Conservation (phyloP, 345 rosid species). For the Brassica cretica region DNA sequence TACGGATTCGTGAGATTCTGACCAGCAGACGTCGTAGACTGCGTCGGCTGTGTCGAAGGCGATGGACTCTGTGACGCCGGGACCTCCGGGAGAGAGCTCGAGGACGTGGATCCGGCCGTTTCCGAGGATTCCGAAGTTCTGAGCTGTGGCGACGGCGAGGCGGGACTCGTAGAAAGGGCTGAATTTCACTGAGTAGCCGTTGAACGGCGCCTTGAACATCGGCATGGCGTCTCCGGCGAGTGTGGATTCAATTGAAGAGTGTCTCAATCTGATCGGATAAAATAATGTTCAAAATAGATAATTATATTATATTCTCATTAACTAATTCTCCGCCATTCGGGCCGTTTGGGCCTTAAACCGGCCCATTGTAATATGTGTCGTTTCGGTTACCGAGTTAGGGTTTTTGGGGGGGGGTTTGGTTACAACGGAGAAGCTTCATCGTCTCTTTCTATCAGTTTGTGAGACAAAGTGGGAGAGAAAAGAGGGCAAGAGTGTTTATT, state of each 20-base stretch:
- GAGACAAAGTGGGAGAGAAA: conserved; percentile 23
- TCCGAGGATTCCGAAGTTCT: conserved; percentile 38
- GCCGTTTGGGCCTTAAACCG: not conserved
- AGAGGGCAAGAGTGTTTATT: conserved; percentile 1
- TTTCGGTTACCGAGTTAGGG: conserved; percentile 19
- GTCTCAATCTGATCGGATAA: conserved; percentile 31
- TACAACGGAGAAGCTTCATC: conserved; percentile 14
- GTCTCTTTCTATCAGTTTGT: conserved; percentile 29
- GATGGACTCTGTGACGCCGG: conserved; percentile 53
- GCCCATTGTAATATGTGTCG: conserved; percentile 17
- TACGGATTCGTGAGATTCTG: conserved; percentile 92
- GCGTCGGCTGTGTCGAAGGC: conserved; percentile 88
- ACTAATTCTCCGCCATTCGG: not conserved
- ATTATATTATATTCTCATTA: not conserved
- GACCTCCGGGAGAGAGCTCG: conserved; percentile 62
- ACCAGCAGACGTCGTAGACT: conserved; percentile 85
- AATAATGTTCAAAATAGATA: not conserved
- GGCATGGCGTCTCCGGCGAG: conserved; percentile 57
- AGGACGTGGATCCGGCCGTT: conserved; percentile 90
- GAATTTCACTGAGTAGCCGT: conserved; percentile 88
- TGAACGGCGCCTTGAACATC: conserved; percentile 73
- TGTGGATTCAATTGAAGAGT: conserved; percentile 15
- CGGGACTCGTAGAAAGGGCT: conserved; percentile 88
- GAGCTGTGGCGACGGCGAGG: conserved; percentile 56
- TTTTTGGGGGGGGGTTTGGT: conserved; percentile 34